phyloP scores from a whole-genome alignment of 805 yeast genomes.

The Schizosaccharomyces lindneri region DNA sequence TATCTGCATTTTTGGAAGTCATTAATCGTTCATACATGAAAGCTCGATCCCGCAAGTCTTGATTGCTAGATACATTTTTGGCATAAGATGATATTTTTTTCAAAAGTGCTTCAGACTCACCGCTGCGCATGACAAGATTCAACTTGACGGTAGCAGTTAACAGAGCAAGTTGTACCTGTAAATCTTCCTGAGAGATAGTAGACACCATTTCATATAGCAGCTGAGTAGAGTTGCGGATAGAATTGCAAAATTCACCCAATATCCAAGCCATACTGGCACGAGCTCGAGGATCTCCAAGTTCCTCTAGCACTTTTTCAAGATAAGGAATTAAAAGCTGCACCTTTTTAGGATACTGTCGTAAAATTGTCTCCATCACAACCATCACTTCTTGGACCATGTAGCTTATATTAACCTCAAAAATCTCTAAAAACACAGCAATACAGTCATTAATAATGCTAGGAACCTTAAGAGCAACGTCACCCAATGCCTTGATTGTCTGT shows the following conservation, averaged over 20 bases:
- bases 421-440: slow-evolving; percentile 32
- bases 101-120: slow-evolving; percentile 20
- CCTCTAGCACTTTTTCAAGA: slow-evolving; percentile 22
- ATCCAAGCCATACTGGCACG: slow-evolving; percentile 65
- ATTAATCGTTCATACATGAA: slow-evolving; percentile 65
- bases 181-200: slow-evolving; percentile 34
- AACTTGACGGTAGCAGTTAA: slow-evolving; percentile 55
- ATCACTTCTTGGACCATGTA: slow-evolving; percentile 61
- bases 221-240: slow-evolving; percentile 20
- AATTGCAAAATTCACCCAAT: slow-evolving; percentile 40
- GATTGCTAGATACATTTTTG: slow-evolving; percentile 52
- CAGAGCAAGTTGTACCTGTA: slow-evolving; percentile 48
- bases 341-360: slow-evolving; percentile 46
- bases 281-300: slow-evolving; percentile 53
- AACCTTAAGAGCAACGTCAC: slow-evolving; percentile 62
- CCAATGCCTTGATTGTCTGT: slow-evolving; percentile 71
- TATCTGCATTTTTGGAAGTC: slow-evolving; percentile 21
- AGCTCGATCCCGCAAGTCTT: slow-evolving; percentile 71
- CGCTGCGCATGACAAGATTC: slow-evolving; percentile 28
- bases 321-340: slow-evolving; percentile 22
- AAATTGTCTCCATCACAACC: slow-evolving; percentile 48
- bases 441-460: slow-evolving; percentile 37
- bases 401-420: slow-evolving; percentile 39
- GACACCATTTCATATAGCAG: slow-evolving; percentile 21
- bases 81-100: slow-evolving; percentile 36